These are phyloP conservation scores for Arthroderma sp. DNA, from an alignment of 2,329 filamentous ascomycete genomes.

Conservation along the genomic window DNA sequence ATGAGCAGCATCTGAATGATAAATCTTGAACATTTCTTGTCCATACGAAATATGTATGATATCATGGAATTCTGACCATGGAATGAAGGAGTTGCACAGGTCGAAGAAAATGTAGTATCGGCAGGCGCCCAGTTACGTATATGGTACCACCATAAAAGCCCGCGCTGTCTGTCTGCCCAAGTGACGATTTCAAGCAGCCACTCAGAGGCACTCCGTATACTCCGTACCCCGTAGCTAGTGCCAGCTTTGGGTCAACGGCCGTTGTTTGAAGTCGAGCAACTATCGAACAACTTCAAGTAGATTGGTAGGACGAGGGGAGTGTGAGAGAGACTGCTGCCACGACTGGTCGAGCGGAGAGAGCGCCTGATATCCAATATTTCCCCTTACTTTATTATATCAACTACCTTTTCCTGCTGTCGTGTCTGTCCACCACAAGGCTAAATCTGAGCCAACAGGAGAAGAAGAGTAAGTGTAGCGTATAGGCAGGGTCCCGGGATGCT, in stretches of 20 bases:
- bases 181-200: not conserved
- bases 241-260: not conserved
- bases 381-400: not conserved
- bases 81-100: not conserved
- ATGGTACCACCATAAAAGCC: not conserved
- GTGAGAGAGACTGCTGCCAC: conserved; percentile 2
- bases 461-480: not conserved
- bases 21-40: too few species aligned
- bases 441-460: not conserved
- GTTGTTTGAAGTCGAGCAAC: not conserved
- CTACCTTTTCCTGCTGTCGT: not conserved
- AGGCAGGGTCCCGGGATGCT: not conserved
- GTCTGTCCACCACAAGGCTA: not conserved
- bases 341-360: not conserved
- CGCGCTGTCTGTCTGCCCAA: not conserved
- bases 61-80: not conserved
- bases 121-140: not conserved
- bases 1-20: not conserved
- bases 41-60: not conserved
- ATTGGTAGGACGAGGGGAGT: conserved; percentile 1
- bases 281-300: conserved; percentile 3
- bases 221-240: not conserved
- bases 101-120: not conserved
- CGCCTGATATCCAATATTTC: not conserved
- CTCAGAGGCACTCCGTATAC: not conserved